phyloP scores from a whole-genome alignment of 2,329 filamentous ascomycete genomes.

The Epichloe typhina region DNA sequence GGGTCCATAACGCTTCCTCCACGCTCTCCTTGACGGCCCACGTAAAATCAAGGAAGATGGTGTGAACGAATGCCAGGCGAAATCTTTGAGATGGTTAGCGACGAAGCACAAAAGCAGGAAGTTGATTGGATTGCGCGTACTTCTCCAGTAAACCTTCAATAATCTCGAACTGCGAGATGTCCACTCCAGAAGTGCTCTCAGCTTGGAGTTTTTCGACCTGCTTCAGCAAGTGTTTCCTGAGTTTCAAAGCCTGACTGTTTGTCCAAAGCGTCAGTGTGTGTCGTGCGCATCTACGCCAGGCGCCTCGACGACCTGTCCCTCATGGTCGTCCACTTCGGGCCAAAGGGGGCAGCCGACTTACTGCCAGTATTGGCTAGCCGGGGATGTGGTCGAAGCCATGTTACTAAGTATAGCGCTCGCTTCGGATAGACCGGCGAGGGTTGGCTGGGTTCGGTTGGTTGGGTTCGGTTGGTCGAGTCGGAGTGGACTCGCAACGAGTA shows the following conservation, averaged over 20 bases:
- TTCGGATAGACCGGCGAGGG: conserved; percentile 4
- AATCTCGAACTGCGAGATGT: conserved; percentile 29
- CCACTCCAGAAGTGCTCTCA: conserved; percentile 21
- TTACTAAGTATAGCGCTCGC: not conserved
- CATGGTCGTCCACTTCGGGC: not conserved
- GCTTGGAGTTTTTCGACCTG: conserved; percentile 30
- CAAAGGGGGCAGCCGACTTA: conserved; percentile 14
- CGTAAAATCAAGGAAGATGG: conserved; percentile 59
- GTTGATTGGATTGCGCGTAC: conserved; percentile 17
- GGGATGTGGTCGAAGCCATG: conserved; percentile 10
- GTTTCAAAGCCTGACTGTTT: conserved; percentile 28
- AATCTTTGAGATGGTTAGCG: conserved; percentile 23
- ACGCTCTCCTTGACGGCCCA: conserved; percentile 49
- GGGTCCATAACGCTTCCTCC: conserved; percentile 64
- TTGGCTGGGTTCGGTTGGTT: not conserved
- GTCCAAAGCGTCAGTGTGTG: conserved; percentile 5
- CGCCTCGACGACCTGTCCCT: not conserved
- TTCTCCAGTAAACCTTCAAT: conserved; percentile 28
- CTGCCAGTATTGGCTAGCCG: conserved; percentile 27
- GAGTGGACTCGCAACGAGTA: not conserved
- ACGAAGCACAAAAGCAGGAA: not conserved
- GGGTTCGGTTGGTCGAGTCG: not conserved
- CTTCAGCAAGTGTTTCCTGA: conserved; percentile 29
- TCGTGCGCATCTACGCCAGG: not conserved
- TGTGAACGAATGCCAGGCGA: conserved; percentile 57